Conservation (phyloP, 1,284 basidiomycete species). For the Fomitopsis betulina region DNA sequence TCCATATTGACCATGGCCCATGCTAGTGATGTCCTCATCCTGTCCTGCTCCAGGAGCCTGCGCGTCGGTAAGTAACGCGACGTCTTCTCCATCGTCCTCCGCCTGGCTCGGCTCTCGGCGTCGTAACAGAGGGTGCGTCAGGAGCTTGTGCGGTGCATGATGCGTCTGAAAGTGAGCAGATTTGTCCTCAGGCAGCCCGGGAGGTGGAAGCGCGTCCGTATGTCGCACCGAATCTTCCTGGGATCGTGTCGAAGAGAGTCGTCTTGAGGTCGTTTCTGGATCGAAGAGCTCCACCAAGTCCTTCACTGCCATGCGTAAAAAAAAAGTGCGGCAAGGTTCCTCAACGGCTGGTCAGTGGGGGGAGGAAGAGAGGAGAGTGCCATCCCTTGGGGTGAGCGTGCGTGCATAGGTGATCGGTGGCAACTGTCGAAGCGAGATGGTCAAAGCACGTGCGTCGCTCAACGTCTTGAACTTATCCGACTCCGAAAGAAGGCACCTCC, state of each 20-base stretch:
- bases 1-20: not conserved
- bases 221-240: not conserved
- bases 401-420: not conserved
- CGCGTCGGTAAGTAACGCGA: constrained; percentile 5
- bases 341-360: not conserved
- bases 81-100: constrained; percentile 18
- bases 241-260: not conserved
- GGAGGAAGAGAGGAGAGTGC: not conserved
- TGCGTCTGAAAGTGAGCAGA: not conserved
- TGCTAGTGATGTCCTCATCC: not conserved
- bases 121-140: constrained; percentile 20
- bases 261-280: constrained; percentile 6
- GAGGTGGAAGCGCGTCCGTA: not conserved
- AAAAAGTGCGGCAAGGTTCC: not conserved
- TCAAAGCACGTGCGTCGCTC: not conserved
- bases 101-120: constrained; percentile 18
- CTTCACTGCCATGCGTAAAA: constrained; percentile 24
- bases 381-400: not conserved
- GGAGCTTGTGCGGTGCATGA: constrained; percentile 3
- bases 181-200: not conserved
- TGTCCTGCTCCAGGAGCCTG: not conserved
- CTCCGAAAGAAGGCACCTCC: not conserved
- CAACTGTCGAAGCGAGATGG: not conserved
- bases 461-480: not conserved
- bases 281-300: constrained; percentile 28